Percentiles rank a stretch among this genome's conserved stretches.
These are phyloP conservation scores for Acanthamoeba castellanii DNA, from an alignment of 208 protist genomes.

Conservation along the genomic window DNA sequence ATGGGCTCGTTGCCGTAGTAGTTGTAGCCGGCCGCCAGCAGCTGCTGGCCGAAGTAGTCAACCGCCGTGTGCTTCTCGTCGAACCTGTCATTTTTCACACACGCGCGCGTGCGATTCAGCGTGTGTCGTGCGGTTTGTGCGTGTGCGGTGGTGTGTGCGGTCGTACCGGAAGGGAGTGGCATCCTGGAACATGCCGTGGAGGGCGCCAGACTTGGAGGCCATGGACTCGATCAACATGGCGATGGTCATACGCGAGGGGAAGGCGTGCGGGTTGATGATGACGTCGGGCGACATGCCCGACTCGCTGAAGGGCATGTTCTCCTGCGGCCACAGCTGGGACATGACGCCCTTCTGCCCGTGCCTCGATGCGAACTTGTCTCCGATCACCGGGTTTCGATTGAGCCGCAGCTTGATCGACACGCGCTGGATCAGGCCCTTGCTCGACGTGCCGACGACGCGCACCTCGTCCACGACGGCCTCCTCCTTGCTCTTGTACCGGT, in stretches of 20 bases:
- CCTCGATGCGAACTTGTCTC: constrained; percentile 99
- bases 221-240: constrained; percentile 98
- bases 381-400: constrained; percentile 96
- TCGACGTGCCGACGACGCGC: constrained; percentile 72
- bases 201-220: constrained; percentile 96
- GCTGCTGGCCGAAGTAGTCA: constrained; percentile 98
- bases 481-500: constrained; percentile 67
- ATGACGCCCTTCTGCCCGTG: constrained; percentile 98
- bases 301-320: constrained; percentile 96
- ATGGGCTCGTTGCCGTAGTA: constrained; percentile 97
- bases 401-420: constrained; percentile 93
- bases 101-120: background rate
- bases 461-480: constrained; percentile 86
- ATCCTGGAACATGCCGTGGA: constrained; percentile 97
- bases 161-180: constrained; percentile 93
- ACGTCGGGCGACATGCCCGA: constrained; percentile 98
- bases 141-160: background rate
- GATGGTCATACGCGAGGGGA: constrained; percentile 99
- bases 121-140: background rate
- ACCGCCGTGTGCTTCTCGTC: constrained; percentile 90
- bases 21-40: constrained; percentile 96
- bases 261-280: constrained; percentile 99
- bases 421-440: constrained; percentile 49
- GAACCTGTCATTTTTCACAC: constrained; percentile 82
- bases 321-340: constrained; percentile 85